Percentiles rank a stretch among this genome's conserved stretches.
phyloP scores from a whole-genome alignment of 2,329 filamentous ascomycete species.

The Alternaria gansuensis region DNA sequence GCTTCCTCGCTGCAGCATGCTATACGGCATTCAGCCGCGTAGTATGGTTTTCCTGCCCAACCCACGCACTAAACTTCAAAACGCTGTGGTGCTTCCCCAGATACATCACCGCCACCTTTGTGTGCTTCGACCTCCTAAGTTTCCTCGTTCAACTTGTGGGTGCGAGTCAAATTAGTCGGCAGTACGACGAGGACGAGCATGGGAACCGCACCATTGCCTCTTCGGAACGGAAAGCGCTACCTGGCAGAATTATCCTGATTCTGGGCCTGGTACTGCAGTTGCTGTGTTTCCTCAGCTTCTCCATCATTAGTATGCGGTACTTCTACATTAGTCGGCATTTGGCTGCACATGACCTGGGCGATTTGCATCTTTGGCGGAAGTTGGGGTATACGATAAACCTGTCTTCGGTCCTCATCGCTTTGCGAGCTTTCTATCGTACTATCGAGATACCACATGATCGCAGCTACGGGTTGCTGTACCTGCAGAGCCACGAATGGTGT shows the following conservation, averaged over 20 bases:
- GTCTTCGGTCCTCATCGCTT: conserved; percentile 48
- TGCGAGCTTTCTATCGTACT: conserved; percentile 64
- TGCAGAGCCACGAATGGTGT: conserved; percentile 62
- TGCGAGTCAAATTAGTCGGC: conserved; percentile 55
- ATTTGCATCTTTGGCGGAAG: conserved; percentile 50
- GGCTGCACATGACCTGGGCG: conserved; percentile 46
- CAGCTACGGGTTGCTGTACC: conserved; percentile 57
- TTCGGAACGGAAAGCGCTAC: conserved; percentile 40
- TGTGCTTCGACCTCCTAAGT: conserved; percentile 59
- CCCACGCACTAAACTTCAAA: conserved; percentile 53
- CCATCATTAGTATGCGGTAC: conserved; percentile 50
- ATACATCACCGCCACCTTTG: conserved; percentile 60
- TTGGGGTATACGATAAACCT: conserved; percentile 48
- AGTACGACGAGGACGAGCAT: conserved; percentile 44
- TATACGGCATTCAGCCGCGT: conserved; percentile 62
- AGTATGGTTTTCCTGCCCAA: conserved; percentile 53
- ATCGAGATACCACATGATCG: conserved; percentile 62
- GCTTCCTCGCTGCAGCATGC: conserved; percentile 61
- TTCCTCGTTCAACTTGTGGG: conserved; percentile 59
- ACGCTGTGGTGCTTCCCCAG: conserved; percentile 55
- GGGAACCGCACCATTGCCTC: conserved; percentile 54
- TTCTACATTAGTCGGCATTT: conserved; percentile 45
- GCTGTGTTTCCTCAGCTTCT: conserved; percentile 62
- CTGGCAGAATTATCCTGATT: conserved; percentile 53
- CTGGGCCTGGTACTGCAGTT: conserved; percentile 62